Conservation (phyloP, 2,329 filamentous ascomycete species). For the Botryosphaeria dothidea region DNA sequence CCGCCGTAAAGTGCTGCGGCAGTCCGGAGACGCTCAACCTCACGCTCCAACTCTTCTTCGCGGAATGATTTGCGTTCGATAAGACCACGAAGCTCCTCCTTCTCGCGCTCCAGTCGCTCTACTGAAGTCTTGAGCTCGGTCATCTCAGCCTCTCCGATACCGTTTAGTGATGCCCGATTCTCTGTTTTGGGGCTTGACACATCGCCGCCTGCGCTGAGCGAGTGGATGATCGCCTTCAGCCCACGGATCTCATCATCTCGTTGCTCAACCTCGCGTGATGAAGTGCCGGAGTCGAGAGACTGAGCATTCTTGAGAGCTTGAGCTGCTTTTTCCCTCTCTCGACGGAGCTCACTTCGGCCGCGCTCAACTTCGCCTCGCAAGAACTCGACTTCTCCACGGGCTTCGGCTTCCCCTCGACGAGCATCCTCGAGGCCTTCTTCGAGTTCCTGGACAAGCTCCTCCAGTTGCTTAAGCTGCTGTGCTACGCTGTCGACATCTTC, state of each 20-base stretch:
- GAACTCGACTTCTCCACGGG: slow-evolving; percentile 93
- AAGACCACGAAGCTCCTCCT: slow-evolving; percentile 73
- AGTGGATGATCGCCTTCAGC: slow-evolving; percentile 97
- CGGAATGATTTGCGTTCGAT: slow-evolving; percentile 71
- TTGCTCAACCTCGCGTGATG: slow-evolving; percentile 78
- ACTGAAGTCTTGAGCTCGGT: slow-evolving; percentile 60
- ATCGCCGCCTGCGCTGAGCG: slow-evolving; percentile 74
- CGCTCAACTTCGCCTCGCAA: slow-evolving; percentile 91
- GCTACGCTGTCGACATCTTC: slow-evolving; percentile 92
- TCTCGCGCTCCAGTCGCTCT: slow-evolving; percentile 76
- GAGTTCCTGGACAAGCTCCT: slow-evolving; percentile 93
- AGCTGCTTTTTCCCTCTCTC: slow-evolving; percentile 82
- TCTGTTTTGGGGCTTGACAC: slow-evolving; percentile 24
- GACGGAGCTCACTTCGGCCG: slow-evolving; percentile 80
- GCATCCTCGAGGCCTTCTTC: slow-evolving; percentile 97
- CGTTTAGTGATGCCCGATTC: slow-evolving; percentile 33
- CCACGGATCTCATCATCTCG: slow-evolving; percentile 97
- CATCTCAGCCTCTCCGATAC: slow-evolving; percentile 41
- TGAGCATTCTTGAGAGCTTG: slow-evolving; percentile 58
- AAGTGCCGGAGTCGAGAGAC: slow-evolving; percentile 35
- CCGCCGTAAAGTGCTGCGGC: not conserved
- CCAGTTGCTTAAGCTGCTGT: slow-evolving; percentile 87
- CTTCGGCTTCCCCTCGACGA: slow-evolving; percentile 89
- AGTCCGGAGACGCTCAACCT: slow-evolving; percentile 63
- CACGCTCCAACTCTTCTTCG: slow-evolving; percentile 84